phyloP scores from a whole-genome alignment of 2,329 filamentous ascomycete species.

The Xylariaceae sp. region DNA sequence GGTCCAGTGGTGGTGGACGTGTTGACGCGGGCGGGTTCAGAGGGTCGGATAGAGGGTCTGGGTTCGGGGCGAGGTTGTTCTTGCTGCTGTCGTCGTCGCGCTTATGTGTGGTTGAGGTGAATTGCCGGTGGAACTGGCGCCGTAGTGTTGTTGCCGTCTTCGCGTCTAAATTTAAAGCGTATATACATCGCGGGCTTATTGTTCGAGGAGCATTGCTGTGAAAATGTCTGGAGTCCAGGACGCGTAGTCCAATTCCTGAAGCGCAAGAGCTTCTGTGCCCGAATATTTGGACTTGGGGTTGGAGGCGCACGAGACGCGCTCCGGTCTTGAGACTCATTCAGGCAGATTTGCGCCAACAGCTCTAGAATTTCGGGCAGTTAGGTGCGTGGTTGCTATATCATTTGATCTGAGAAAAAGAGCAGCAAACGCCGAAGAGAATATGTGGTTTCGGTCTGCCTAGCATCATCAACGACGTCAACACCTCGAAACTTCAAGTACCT shows the following conservation, averaged over 20 bases:
- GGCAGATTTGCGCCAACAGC: background rate
- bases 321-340: slow-evolving; percentile 20
- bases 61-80: slow-evolving; percentile 5
- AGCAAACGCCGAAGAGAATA: background rate
- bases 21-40: slow-evolving; percentile 71
- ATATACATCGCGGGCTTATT: too few species aligned
- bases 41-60: slow-evolving; percentile 22
- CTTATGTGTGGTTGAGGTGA: background rate
- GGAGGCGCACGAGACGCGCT: slow-evolving; percentile 23
- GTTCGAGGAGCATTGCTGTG: too few species aligned
- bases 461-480: slow-evolving; percentile 4
- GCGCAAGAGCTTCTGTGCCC: slow-evolving; percentile 4
- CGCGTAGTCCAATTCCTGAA: background rate
- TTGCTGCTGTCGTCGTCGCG: background rate
- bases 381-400: background rate
- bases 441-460: slow-evolving; percentile 1
- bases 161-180: too few species aligned
- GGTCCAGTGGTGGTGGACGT: slow-evolving; percentile 61
- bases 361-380: background rate
- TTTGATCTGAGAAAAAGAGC: background rate
- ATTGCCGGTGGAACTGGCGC: background rate
- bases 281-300: slow-evolving; percentile 5
- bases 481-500: too few species aligned
- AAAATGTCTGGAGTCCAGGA: too few species aligned
- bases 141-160: too few species aligned